Evolutionary conservation across 345 rosid species (phyloP).

Genomic region (Moringa oleifera): DNA sequence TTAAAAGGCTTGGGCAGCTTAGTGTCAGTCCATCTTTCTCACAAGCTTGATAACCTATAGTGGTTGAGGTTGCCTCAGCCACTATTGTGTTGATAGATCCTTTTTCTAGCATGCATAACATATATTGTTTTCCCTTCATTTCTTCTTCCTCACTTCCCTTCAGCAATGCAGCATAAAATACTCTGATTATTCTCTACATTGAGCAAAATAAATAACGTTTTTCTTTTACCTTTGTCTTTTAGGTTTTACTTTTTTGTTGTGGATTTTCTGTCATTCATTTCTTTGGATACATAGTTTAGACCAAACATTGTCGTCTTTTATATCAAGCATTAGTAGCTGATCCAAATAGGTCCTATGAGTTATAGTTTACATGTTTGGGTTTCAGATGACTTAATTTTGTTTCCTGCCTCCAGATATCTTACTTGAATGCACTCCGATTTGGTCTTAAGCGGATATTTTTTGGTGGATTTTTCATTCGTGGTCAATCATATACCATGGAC

Average conservation of each 20-base stretch:
- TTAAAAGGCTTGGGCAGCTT: neutral
- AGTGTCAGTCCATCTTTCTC: neutral
- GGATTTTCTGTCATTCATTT: neutral
- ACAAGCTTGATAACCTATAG: neutral
- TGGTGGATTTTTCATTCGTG: constrained; percentile 75
- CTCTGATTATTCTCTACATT: neutral
- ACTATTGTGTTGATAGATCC: neutral
- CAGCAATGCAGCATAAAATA: neutral
- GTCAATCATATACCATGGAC: constrained; percentile 76
- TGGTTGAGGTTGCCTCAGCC: neutral
- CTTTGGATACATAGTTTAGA: neutral
- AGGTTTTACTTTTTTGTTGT: neutral
- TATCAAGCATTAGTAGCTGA: neutral
- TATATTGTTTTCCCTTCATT: no score
- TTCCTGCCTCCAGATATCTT: constrained; percentile 47
- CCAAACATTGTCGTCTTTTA: neutral
- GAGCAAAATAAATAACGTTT: neutral
- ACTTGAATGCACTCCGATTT: constrained; percentile 80
- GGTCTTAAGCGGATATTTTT: constrained; percentile 77
- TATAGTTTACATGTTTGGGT: neutral
- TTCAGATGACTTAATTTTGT: neutral
- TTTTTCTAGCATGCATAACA: no score
- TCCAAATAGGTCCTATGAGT: neutral
- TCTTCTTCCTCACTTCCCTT: no score
- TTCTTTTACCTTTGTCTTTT: no score